Conservation (phyloP, 805 yeast genomes). For the Kodamaea laetipori region DNA sequence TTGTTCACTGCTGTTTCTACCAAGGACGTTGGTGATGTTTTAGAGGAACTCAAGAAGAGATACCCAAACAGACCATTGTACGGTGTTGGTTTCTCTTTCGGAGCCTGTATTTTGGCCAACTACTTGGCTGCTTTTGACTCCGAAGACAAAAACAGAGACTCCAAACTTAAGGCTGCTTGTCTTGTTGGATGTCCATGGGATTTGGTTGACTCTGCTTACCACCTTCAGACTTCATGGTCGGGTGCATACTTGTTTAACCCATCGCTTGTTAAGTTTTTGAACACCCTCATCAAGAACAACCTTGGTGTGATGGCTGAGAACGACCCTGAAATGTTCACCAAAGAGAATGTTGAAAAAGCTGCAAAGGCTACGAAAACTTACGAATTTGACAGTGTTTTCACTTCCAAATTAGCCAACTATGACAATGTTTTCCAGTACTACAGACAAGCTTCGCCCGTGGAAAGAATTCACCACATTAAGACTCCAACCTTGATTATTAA, state of each 20-base stretch:
- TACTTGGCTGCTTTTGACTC: constrained; percentile 56
- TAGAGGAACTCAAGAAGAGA: constrained; percentile 48
- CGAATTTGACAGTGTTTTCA: constrained; percentile 66
- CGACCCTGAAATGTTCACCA: constrained; percentile 29
- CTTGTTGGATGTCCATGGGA: constrained; percentile 77
- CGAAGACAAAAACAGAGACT: constrained; percentile 40
- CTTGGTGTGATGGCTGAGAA: constrained; percentile 33
- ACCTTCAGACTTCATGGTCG: constrained; percentile 40
- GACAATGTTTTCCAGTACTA: constrained; percentile 67
- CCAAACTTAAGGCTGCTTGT: constrained; percentile 50
- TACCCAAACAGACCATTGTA: constrained; percentile 66
- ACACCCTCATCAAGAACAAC: constrained; percentile 36
- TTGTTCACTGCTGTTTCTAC: constrained; percentile 74
- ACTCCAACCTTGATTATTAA: constrained; percentile 68
- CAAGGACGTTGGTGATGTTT: constrained; percentile 61
- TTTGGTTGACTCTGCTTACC: constrained; percentile 49
- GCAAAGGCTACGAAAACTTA: constrained; percentile 35
- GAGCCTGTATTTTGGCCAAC: constrained; percentile 71
- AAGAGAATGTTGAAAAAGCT: constrained; percentile 22
- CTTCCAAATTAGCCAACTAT: constrained; percentile 69
- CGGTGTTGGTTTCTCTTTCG: constrained; percentile 79
- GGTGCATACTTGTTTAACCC: constrained; percentile 40
- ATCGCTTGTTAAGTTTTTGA: constrained; percentile 33
- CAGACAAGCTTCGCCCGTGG: constrained; percentile 58
- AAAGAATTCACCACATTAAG: constrained; percentile 50